A percentile compares a stretch with the other conserved stretches of the same genome.
phyloP scores from a whole-genome alignment of 2,329 filamentous ascomycete genomes.

The Tricladium varicosporioides region DNA sequence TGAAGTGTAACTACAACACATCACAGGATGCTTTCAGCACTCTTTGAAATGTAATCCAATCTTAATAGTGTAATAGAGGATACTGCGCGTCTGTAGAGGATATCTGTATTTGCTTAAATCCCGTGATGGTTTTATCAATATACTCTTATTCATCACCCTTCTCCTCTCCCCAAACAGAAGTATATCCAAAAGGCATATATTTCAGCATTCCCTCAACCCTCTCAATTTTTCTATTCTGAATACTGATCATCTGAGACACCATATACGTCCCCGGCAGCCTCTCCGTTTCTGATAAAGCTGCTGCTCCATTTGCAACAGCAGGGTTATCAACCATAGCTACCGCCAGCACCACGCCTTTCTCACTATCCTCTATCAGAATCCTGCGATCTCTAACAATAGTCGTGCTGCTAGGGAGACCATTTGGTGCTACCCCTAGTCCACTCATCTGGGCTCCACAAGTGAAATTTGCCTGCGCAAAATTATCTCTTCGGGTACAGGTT shows the following conservation, averaged over 20 bases:
- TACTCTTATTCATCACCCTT: too few species aligned
- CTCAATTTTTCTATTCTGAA: not conserved
- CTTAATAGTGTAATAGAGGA: too few species aligned
- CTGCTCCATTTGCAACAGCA: not conserved
- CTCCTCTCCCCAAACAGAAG: conserved; percentile 1
- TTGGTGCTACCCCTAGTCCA: not conserved
- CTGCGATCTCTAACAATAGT: not conserved
- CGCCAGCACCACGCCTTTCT: not conserved
- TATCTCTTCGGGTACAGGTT: not conserved
- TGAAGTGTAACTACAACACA: too few species aligned
- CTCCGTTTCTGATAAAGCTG: not conserved
- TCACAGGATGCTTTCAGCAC: too few species aligned
- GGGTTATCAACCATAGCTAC: conserved; percentile 7
- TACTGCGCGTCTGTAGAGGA: too few species aligned
- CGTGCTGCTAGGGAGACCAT: conserved; percentile 1
- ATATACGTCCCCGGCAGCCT: conserved; percentile 1
- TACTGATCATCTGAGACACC: conserved; percentile 7
- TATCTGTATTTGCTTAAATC: too few species aligned
- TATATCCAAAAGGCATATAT: conserved; percentile 8
- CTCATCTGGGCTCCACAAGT: conserved; percentile 5
- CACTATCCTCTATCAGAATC: conserved; percentile 1
- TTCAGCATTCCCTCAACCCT: conserved; percentile 6
- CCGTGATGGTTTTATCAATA: too few species aligned
- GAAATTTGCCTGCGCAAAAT: conserved; percentile 1
- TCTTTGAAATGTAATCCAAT: too few species aligned